Base-by-base conservation (phyloP, 352 stramenopile species). In the Globisporangium takayamanum region DNA sequence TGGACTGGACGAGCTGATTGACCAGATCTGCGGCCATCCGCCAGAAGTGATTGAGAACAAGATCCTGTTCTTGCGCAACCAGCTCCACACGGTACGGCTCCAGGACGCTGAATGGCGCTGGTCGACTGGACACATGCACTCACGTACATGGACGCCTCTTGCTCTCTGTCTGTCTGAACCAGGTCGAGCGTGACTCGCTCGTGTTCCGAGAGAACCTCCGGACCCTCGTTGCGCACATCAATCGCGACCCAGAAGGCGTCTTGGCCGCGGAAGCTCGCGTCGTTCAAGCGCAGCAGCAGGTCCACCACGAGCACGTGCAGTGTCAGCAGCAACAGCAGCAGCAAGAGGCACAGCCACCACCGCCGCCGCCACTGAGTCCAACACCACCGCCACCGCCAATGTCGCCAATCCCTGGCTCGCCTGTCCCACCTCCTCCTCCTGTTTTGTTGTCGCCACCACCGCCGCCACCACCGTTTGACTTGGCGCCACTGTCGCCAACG, bases 1-100 rank as follows among this genome's bases (percentile, higher is more conserved):
- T 36, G 84, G 76, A 14, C 53, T 94, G 2, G 86, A 95, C 30
- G 83, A 92, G 22, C 84, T 92, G 84, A 82, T 95, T 0, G 80
- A 93, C 42, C 71, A 91, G 55, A 89, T 95, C 49, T 91, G 72
- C 54, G 78, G 80, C 5, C 78, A 94, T 51, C 76, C 82, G 0
- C 62, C 83, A 2, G 84, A 95, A 53, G 69, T 84, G 50, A 63
- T 95, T 10, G 80, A 95, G 52, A 67, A 74, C 25, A 80, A 84
- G 26, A 76, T 92, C 51, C 22, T 62, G 30, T 66, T 71, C 4
- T 62, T 95, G 8, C 70, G 68, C 7, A 60, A 77, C 10, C 76
- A 89, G 15, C 64, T 90, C 7, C 64, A 66, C 39, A 68, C 69
- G 64, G 84, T 94, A 55, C 22, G 73, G 72, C 10, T 26, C 39